A percentile compares a stretch with the other conserved stretches of the same genome.
These are phyloP conservation scores for Alternaria atra DNA, from an alignment of 2,329 filamentous ascomycete genomes.

Conservation along the genomic window DNA sequence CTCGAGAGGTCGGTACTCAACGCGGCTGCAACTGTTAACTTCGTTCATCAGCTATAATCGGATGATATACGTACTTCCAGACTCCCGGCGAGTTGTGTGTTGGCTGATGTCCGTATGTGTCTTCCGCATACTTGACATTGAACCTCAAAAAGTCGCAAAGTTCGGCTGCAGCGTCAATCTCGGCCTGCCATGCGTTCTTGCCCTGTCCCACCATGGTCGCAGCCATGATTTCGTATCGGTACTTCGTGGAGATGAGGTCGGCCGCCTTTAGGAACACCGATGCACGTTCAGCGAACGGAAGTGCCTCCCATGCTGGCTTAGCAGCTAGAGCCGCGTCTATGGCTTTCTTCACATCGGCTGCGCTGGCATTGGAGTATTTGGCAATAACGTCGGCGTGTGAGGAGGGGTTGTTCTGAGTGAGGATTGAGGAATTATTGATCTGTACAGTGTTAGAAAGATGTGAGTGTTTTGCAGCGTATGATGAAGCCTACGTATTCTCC, in stretches of 20 bases:
- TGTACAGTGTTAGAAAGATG: conserved; percentile 45
- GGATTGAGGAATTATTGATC: conserved; percentile 72
- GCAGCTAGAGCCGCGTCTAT: conserved; percentile 88
- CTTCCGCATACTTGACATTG: conserved; percentile 92
- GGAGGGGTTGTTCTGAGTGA: conserved; percentile 82
- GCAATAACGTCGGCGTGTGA: conserved; percentile 80
- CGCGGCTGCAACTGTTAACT: conserved; percentile 60
- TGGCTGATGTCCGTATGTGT: conserved; percentile 88
- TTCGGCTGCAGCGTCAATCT: conserved; percentile 95
- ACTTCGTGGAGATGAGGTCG: conserved; percentile 88
- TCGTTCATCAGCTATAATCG: neutral
- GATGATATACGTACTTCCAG: conserved; percentile 72
- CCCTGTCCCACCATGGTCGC: conserved; percentile 95
- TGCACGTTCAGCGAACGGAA: conserved; percentile 90
- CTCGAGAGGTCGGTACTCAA: conserved; percentile 89
- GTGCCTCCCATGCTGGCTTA: conserved; percentile 82
- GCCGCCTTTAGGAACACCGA: conserved; percentile 96
- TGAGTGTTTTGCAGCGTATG: neutral
- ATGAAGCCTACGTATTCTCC: conserved; percentile 73
- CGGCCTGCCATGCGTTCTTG: conserved; percentile 99
- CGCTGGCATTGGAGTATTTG: conserved; percentile 82
- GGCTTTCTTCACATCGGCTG: conserved; percentile 77
- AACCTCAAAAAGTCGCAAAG: conserved; percentile 92
- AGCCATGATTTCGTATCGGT: conserved; percentile 96
- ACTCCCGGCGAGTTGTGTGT: conserved; percentile 81